Base-by-base conservation (phyloP, 2,329 filamentous ascomycete genomes). In the Colletotrichum spinosum region DNA sequence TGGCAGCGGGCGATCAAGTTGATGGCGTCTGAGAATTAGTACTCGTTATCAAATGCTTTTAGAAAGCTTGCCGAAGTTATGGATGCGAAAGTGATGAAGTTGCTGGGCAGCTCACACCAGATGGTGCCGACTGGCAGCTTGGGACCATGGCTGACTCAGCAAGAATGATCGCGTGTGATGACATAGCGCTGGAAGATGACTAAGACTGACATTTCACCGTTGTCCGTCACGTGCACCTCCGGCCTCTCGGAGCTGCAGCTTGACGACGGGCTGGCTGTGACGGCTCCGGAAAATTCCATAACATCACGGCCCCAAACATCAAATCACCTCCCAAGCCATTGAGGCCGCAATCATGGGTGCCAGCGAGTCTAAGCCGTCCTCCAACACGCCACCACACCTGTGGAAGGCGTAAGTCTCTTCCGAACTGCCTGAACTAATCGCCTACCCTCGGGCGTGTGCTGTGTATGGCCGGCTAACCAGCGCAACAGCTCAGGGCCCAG, bases 391-490 rank as follows among this genome's bases (percentile, higher is more conserved):
- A 67, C 77, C 79, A 65, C 76, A 83, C 66, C 74, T 80, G 72
- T 88, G 86, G 86, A 87, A 85, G 76, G 81, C 83, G 86, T 88
- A 79, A 71, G 85, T 79, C 51, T 8, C 35, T 54, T 64, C 50
- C 35, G 61, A 35, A 25, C 25, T 44, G 52, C 12, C 37, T 8
- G 39, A 55, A 33, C 52, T 13, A 33, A 11, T 12, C 15, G 15
- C 12, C 11, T 10, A 6, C 9, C 37, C 15, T 33, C 11, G 8
- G 15, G 13, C 15, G 56, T 33, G 46, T 34, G 46, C 35, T 46
- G 50, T 38, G 13, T 25, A 35, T 34, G 34, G n/a, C 42, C 38
- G 52, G 35, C 60, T 69, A 57, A 68, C 56, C 65, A 63, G 73
- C 48, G 41, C 46, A 72, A 73, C 73, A 81, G 74, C 72, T 76